Evolutionary conservation across 148 eudicot genomes (phyloP), one percentile per base, ranked within the genome.

Genomic region (Mesembryanthemum crystallinum): DNA sequence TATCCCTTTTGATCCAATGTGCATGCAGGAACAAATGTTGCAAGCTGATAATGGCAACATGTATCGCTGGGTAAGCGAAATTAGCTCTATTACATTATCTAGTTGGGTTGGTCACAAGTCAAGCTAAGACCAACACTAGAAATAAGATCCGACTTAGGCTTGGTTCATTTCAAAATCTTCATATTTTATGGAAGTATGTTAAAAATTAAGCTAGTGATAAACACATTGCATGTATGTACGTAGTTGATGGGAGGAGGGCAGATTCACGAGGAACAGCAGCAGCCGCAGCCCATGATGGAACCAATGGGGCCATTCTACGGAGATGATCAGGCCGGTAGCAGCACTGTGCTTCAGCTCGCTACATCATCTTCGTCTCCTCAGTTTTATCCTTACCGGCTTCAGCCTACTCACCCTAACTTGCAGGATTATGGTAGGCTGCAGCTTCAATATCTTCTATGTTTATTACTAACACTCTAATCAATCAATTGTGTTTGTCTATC

Each of bases 191-290:
- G n/a, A n/a, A n/a, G n/a, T n/a, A n/a, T n/a, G n/a, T n/a, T n/a
- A n/a, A n/a, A n/a, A n/a, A n/a, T n/a, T n/a, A n/a, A n/a, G n/a
- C n/a, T n/a, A 35, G 39, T 6, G 39, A 35, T n/a, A 35, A 35
- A 35, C 6, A 6, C 39, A 35, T 35, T 35, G 39, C 33, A 47
- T 69, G 28, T 4, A 39, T 64, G 5, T 13, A 24, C 15, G 77
- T 54, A 81, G 83, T 68, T 81, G 68, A 73, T 77, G 77, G 80
- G 83, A 67, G 77, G 63, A 32, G 80, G 80, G 29, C 83, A 77
- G 39, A 57, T 77, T 69, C 60, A 70, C 10, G 77, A 81, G 73
- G 77, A 76, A 65, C 73, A 81, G 62, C 62, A 67, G 33, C 77
- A 75, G 32, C 78, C 67, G 23, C n/a, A n/a, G n/a, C 78, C 68